These are phyloP conservation scores for Amanita polypyramis DNA, from an alignment of 768 basidiomycete species.

Conservation along the genomic window DNA sequence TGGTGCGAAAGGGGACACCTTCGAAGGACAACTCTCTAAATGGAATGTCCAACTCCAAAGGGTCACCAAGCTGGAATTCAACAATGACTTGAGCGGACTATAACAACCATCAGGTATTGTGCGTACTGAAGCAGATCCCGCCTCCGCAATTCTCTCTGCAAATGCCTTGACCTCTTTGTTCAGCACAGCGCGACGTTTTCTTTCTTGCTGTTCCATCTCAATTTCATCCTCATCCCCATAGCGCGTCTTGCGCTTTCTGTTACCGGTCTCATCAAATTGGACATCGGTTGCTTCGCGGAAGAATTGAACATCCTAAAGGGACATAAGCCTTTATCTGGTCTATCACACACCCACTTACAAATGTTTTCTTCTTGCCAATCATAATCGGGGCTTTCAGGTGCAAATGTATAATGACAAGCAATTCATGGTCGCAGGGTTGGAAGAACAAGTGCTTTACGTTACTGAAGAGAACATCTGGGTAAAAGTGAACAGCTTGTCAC, in stretches of 20 bases:
- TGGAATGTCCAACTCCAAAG: slow-evolving; percentile 89
- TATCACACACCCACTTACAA: slow-evolving; percentile 37
- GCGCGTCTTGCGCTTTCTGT: slow-evolving; percentile 91
- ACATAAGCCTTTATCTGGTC: slow-evolving; percentile 4
- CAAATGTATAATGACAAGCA: slow-evolving; percentile 88
- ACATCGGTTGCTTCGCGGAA: slow-evolving; percentile 96
- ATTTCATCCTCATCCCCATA: slow-evolving; percentile 99
- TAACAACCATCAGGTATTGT: neutral
- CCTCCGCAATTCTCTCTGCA: slow-evolving; percentile 85
- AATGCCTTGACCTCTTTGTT: slow-evolving; percentile 95
- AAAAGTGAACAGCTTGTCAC: neutral
- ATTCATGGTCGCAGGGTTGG: slow-evolving; percentile 95
- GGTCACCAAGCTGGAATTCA: slow-evolving; percentile 49
- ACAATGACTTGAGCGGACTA: slow-evolving; percentile 2
- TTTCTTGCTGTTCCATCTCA: slow-evolving; percentile 96
- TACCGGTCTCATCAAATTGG: slow-evolving; percentile 98
- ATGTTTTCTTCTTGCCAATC: slow-evolving; percentile 97
- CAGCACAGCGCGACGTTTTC: slow-evolving; percentile 76
- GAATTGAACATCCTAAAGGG: slow-evolving; percentile 84
- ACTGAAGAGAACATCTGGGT: slow-evolving; percentile 81
- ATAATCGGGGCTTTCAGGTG: slow-evolving; percentile 95
- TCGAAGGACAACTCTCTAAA: slow-evolving; percentile 96
- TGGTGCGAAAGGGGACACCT: slow-evolving; percentile 93
- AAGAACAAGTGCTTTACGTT: slow-evolving; percentile 99
- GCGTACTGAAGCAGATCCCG: slow-evolving; percentile 64